Conservation (phyloP, 306 rosid genomes). For the Quercus gilva region DNA sequence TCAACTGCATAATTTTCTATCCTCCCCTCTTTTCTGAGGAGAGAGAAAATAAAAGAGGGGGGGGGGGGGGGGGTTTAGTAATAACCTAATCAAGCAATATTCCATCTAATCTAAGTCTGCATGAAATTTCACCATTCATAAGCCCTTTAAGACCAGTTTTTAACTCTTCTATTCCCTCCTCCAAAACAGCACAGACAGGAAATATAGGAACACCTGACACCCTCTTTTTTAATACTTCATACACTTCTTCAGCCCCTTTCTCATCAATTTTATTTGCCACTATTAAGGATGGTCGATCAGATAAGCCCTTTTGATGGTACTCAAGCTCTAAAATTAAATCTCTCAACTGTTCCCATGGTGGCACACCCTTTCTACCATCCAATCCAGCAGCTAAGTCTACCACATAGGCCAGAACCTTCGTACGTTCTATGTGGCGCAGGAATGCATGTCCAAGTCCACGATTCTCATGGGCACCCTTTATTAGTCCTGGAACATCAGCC, state of each 20-base stretch:
- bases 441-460: slow-evolving; percentile 91
- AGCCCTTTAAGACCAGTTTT: slow-evolving; percentile 76
- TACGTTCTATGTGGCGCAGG: slow-evolving; percentile 92
- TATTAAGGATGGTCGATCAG: slow-evolving; percentile 70
- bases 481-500: slow-evolving; percentile 93
- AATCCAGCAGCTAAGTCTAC: slow-evolving; percentile 83
- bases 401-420: slow-evolving; percentile 79
- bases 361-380: slow-evolving; percentile 72
- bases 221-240: slow-evolving; percentile 63
- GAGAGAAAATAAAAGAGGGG: no score
- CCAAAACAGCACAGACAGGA: slow-evolving; percentile 87
- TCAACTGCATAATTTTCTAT: neutral
- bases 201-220: slow-evolving; percentile 65
- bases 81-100: slow-evolving; percentile 50
- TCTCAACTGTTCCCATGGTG: slow-evolving; percentile 85
- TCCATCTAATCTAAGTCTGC: slow-evolving; percentile 47
- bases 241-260: slow-evolving; percentile 72
- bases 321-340: slow-evolving; percentile 84
- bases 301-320: slow-evolving; percentile 78
- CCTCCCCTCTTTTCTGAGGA: neutral
- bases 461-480: slow-evolving; percentile 86
- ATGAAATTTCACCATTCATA: slow-evolving; percentile 62
- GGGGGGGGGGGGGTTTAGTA: neutral
- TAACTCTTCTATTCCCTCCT: slow-evolving; percentile 74
- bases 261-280: slow-evolving; percentile 93